phyloP scores from a whole-genome alignment of 148 eudicot species.

The Dysphania ambrosioides region DNA sequence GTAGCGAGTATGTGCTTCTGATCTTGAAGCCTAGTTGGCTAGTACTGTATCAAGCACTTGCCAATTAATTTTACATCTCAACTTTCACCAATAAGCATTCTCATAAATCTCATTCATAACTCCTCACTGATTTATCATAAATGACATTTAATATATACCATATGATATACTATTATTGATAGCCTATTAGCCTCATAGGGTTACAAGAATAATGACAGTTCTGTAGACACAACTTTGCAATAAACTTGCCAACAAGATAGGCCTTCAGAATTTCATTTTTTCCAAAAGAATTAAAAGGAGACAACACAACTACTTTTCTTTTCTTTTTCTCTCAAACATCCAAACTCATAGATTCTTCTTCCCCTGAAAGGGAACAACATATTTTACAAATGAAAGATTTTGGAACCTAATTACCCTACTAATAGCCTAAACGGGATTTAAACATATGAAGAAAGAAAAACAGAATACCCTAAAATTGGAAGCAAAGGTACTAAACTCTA shows the following conservation, averaged over 20 bases:
- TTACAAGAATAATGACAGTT: neutral
- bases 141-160: no score
- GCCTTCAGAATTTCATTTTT: no score
- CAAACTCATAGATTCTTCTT: neutral
- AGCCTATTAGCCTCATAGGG: no score
- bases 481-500: slow-evolving; percentile 5
- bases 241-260: neutral
- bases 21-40: no score
- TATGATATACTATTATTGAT: no score
- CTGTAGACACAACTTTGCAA: neutral
- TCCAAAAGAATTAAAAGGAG: neutral
- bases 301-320: neutral
- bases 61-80: no score
- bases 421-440: neutral
- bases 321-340: neutral
- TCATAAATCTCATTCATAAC: no score
- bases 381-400: slow-evolving; percentile 24
- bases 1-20: no score
- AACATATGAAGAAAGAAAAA: neutral
- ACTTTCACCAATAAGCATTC: no score
- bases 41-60: no score
- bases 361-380: neutral
- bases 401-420: slow-evolving; percentile 8
- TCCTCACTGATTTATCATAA: no score
- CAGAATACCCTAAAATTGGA: neutral